Evolutionary conservation across 2,329 filamentous ascomycete species (phyloP).

Genomic region (Diaporthe nobilis): DNA sequence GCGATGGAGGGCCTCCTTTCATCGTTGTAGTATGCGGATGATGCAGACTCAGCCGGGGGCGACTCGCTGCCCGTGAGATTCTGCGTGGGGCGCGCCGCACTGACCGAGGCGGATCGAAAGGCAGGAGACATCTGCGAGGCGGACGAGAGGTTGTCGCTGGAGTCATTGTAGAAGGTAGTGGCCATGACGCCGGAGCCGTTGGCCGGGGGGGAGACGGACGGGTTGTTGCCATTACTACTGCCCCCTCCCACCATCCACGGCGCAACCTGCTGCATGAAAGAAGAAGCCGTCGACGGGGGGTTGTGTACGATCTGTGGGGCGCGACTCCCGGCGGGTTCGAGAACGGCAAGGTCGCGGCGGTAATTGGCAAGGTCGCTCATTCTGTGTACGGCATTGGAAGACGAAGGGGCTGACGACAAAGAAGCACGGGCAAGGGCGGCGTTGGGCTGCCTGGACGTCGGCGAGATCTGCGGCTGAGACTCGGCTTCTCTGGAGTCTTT

Average conservation of each 20-base stretch:
- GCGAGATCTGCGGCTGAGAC: constrained; percentile 61
- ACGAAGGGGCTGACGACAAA: constrained; percentile 57
- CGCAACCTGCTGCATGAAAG: constrained; percentile 64
- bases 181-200: constrained; percentile 52
- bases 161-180: constrained; percentile 81
- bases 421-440: constrained; percentile 51
- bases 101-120: constrained; percentile 67
- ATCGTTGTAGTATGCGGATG: constrained; percentile 71
- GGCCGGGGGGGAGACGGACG: constrained; percentile 53
- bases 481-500: constrained; percentile 57
- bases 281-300: constrained; percentile 65
- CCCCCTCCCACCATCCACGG: constrained; percentile 67
- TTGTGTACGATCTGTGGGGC: constrained; percentile 65
- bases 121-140: constrained; percentile 79
- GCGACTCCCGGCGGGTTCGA: constrained; percentile 72
- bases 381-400: constrained; percentile 66
- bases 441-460: constrained; percentile 54
- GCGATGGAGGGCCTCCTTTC: constrained; percentile 89
- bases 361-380: constrained; percentile 77
- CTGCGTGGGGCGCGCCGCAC: constrained; percentile 52
- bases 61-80: constrained; percentile 70
- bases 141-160: constrained; percentile 76
- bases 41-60: constrained; percentile 60
- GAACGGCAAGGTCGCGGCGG: constrained; percentile 78
- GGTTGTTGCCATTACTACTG: constrained; percentile 52